Evolutionary conservation across 495 filamentous ascomycete species (phyloP), one percentile per base, ranked within the genome.

Genomic region (Neurospora sp.): DNA sequence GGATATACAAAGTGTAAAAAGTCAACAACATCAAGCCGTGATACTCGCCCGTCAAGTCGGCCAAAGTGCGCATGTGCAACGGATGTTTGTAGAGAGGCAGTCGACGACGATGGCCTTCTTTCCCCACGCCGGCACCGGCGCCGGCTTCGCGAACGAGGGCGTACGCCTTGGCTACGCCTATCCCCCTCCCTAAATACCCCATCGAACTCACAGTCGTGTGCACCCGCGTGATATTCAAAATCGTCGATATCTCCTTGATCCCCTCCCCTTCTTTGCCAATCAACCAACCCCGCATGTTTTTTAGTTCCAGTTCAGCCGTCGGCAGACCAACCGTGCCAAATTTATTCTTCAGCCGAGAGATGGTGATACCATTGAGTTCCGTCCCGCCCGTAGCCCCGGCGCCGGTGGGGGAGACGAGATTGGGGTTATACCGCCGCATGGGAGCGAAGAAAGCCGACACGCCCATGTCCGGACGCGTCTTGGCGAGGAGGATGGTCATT

Each of bases 401-500:
- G 3, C 69, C 72, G 27, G 73, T 74, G 37, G 76, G 70, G 2
- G 70, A 72, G 2, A 83, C 73, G 31, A 82, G 75, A 11, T 74
- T 77, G 5, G 78, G 78, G 8, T 79, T 72, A 8, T 83, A 81
- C 1, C 86, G 85, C 35, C 86, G 83, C 77, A 89, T 88, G 0
- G 92, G 92, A 4, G 89, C 90, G 61, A 88, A 86, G 81, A 94
- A 94, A 3, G 90, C 86, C 73, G 86, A 89, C 1, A 94, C 81
- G 22, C 86, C 82, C 22, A 83, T 85, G 18, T 74, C 79, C 9
- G 79, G 80, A 0, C 83, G 80, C 0, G 89, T 91, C 72, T 86
- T 87, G n/a, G 91, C 92, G 4, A 94, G 86, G n/a, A 92, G 80
- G 14, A 94, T 83, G 20, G 90, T 83, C 82, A 92, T 88, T 71